Evolutionary conservation across 139 green algal species (phyloP).

Genomic region (Chlamydomonas sp.): DNA sequence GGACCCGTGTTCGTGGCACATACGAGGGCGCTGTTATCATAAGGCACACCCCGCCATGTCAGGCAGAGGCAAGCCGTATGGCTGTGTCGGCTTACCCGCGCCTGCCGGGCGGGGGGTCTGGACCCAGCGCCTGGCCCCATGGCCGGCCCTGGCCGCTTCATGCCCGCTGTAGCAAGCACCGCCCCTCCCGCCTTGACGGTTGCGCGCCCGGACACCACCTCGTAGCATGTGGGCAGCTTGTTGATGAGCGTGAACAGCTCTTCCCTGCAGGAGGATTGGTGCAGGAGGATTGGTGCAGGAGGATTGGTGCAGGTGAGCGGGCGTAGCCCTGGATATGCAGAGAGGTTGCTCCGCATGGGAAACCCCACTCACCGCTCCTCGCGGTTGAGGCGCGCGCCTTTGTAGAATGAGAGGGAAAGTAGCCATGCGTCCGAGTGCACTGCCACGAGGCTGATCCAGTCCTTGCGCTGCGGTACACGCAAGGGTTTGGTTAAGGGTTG

Average conservation of each 20-base stretch:
- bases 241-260: conserved; percentile 92
- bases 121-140: no score
- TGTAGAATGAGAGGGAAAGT: conserved; percentile 93
- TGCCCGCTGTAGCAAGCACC: conserved; percentile 2
- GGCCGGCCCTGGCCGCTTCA: no score
- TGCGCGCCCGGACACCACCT: conserved; percentile 78
- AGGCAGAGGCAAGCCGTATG: no score
- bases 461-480: conserved; percentile 40
- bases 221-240: conserved; percentile 87
- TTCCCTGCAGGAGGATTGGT: conserved; percentile 57
- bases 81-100: no score
- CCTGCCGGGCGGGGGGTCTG: no score
- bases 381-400: conserved; percentile 85
- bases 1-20: no score
- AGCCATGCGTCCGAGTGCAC: conserved; percentile 97
- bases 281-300: background rate
- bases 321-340: background rate
- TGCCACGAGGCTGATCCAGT: conserved; percentile 95
- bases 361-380: conserved; percentile 63
- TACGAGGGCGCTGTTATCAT: no score
- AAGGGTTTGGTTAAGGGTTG: no score
- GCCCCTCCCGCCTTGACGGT: conserved; percentile 3
- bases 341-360: background rate
- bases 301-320: background rate
- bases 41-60: no score